These are phyloP conservation scores for Chloropicon primus DNA, from an alignment of 139 green algal species.

Conservation along the genomic window DNA sequence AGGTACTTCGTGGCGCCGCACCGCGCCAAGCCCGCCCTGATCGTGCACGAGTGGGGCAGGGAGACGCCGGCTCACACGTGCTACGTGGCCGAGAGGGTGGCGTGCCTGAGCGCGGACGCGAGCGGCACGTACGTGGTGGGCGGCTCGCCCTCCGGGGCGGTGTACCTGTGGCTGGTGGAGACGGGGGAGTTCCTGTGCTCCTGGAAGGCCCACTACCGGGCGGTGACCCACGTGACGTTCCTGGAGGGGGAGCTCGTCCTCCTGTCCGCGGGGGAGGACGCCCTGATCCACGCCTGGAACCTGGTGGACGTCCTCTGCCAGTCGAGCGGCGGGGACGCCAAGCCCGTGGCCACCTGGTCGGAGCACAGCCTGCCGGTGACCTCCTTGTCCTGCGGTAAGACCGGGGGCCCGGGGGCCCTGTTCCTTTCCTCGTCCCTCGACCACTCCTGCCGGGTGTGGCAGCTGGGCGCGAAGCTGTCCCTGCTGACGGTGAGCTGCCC, in stretches of 20 bases:
- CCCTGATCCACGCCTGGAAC: not conserved
- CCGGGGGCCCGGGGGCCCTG: not conserved
- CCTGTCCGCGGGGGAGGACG: not conserved
- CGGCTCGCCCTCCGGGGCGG: not conserved
- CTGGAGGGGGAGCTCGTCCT: not conserved
- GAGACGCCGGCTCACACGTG: not conserved
- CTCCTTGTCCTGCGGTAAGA: not conserved
- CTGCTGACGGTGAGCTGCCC: not conserved
- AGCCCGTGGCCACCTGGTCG: not conserved
- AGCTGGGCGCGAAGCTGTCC: not conserved
- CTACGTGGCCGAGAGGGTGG: not conserved
- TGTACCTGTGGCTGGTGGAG: not conserved
- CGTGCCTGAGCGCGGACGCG: not conserved
- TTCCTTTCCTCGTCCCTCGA: not conserved
- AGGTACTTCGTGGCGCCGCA: not conserved
- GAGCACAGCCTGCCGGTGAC: not conserved
- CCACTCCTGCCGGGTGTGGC: not conserved
- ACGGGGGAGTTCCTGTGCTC: not conserved
- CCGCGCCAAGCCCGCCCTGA: not conserved
- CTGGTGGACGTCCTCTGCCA: not conserved
- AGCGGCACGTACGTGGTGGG: not conserved
- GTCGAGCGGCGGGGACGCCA: not conserved
- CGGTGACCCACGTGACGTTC: not conserved
- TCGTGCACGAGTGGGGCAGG: not conserved
- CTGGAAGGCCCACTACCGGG: not conserved